A percentile compares a stretch with the other conserved stretches of the same genome.
These are phyloP conservation scores for Aspergillus pseudoglaucus DNA, from an alignment of 2,329 filamentous ascomycete genomes.

Conservation along the genomic window DNA sequence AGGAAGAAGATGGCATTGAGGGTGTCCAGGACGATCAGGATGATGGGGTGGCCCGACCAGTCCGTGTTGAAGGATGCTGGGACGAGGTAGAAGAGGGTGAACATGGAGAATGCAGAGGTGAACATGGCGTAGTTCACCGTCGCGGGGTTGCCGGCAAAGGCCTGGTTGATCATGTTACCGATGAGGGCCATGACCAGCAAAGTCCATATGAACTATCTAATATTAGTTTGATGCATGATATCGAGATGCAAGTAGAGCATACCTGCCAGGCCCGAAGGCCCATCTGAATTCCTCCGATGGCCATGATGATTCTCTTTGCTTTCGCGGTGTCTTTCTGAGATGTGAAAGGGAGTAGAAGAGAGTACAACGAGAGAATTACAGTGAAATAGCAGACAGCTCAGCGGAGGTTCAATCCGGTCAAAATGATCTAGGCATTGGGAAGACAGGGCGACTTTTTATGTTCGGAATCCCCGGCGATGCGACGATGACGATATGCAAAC, in stretches of 20 bases:
- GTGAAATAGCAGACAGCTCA: background rate
- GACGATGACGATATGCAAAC: conserved; percentile 24
- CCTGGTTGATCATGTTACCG: conserved; percentile 56
- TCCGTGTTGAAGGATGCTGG: conserved; percentile 36
- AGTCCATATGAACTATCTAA: conserved; percentile 50
- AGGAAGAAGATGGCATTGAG: conserved; percentile 46
- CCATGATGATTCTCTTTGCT: conserved; percentile 16
- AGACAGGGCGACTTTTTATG: conserved; percentile 16
- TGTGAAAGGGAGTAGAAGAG: too few relatives aligned
- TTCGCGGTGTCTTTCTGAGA: background rate
- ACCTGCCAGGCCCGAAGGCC: conserved; percentile 30
- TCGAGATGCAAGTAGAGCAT: conserved; percentile 1
- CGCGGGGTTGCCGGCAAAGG: conserved; percentile 48
- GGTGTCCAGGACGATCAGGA: conserved; percentile 39
- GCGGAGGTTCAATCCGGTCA: conserved; percentile 5
- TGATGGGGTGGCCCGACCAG: conserved; percentile 36
- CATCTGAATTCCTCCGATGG: conserved; percentile 20
- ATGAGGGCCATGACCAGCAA: conserved; percentile 55
- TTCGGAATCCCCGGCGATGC: conserved; percentile 24
- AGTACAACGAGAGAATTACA: background rate
- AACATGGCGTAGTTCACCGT: conserved; percentile 53
- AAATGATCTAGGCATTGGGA: conserved; percentile 3
- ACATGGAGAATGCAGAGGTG: conserved; percentile 40
- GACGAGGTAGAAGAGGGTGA: conserved; percentile 45
- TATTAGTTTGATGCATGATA: background rate